phyloP scores from a whole-genome alignment of 495 filamentous ascomycete genomes.

The Cairneyella variabilis region DNA sequence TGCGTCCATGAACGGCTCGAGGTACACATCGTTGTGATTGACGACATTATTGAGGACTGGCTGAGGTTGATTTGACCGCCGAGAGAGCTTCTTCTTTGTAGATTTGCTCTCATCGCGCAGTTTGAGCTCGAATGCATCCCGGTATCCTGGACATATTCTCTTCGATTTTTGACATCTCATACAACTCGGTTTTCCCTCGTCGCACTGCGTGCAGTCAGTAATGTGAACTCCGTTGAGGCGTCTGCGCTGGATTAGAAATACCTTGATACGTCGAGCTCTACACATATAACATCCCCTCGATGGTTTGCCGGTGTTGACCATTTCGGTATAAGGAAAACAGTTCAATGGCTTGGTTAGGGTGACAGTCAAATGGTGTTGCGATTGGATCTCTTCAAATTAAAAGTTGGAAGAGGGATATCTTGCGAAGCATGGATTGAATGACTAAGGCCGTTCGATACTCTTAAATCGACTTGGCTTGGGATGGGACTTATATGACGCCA shows the following conservation, averaged over 20 bases:
- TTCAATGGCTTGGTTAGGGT: background rate
- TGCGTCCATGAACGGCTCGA: constrained; percentile 3
- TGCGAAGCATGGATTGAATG: background rate
- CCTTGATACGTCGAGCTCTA: constrained; percentile 65
- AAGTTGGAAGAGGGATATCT: background rate
- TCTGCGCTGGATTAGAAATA: constrained; percentile 25
- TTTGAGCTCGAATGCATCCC: constrained; percentile 62
- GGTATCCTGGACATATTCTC: constrained; percentile 63
- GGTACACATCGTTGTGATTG: background rate
- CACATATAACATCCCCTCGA: constrained; percentile 72
- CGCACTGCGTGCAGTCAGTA: constrained; percentile 45
- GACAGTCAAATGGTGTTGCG: background rate
- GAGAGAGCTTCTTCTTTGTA: constrained; percentile 43
- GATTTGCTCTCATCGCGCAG: constrained; percentile 60
- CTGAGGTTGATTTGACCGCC: constrained; percentile 14
- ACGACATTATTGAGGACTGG: background rate
- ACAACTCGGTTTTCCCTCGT: constrained; percentile 63
- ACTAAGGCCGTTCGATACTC: background rate
- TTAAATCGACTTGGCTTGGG: background rate
- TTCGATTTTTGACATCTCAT: constrained; percentile 64
- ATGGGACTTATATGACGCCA: background rate
- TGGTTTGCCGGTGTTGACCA: constrained; percentile 73
- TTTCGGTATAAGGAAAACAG: constrained; percentile 24
- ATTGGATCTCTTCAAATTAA: constrained; percentile 1
- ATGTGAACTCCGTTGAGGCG: background rate